phyloP scores from a whole-genome alignment of 208 protist genomes.

The Acanthamoeba polyphaga region DNA sequence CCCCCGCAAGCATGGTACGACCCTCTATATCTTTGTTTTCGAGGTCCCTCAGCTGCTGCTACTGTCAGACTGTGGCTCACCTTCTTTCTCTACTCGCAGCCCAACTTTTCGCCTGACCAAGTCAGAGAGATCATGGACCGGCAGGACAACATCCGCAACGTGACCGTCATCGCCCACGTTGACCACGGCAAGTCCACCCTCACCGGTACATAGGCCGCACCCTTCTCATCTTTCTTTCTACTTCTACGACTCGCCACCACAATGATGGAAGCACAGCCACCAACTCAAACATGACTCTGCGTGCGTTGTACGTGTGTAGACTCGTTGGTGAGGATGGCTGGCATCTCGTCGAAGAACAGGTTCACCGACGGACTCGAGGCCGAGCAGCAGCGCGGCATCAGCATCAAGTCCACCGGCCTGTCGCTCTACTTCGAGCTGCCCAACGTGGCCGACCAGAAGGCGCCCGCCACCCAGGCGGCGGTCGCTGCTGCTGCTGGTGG shows the following conservation, averaged over 20 bases:
- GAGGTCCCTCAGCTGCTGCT: too few species aligned
- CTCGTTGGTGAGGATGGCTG: constrained; percentile 95
- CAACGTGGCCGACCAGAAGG: constrained; percentile 79
- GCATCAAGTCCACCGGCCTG: constrained; percentile 99
- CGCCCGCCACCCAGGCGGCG: constrained; percentile 45
- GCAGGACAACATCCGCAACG: constrained; percentile 95
- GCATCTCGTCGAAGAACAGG: constrained; percentile 97
- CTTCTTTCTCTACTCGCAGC: too few species aligned
- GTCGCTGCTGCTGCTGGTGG: neutral
- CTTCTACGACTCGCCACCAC: too few species aligned
- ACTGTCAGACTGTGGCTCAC: too few species aligned
- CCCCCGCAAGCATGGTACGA: too few species aligned
- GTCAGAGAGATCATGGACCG: too few species aligned
- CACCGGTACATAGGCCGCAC: constrained; percentile 85
- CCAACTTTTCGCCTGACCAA: too few species aligned
- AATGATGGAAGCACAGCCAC: too few species aligned
- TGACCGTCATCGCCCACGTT: constrained; percentile 94
- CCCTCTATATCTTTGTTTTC: too few species aligned
- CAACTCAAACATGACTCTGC: too few species aligned
- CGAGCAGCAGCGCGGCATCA: constrained; percentile 99
- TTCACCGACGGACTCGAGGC: constrained; percentile 96
- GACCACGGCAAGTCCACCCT: constrained; percentile 98
- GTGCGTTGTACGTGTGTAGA: too few species aligned
- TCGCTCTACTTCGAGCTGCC: constrained; percentile 98
- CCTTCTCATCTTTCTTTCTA: too few species aligned